Evolutionary conservation across 2,329 filamentous ascomycete species (phyloP).

Genomic region (Botrytis sinoallii): DNA sequence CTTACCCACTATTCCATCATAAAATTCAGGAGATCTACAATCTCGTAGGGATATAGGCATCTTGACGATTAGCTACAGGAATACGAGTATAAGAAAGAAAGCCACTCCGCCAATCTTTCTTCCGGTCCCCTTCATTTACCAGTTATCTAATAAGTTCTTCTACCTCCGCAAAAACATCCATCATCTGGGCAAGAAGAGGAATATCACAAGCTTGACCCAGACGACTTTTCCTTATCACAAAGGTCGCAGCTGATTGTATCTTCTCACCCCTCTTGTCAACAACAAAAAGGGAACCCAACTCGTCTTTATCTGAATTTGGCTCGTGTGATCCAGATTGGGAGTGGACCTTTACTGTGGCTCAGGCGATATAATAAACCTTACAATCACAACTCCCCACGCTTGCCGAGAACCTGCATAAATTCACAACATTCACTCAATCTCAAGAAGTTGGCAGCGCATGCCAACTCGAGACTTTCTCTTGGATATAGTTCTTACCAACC

Average conservation of each 20-base stretch:
- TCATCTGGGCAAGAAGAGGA: constrained; percentile 1
- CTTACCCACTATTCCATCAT: constrained; percentile 9
- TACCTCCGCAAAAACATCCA: background rate
- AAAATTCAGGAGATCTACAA: background rate
- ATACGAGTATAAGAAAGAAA: background rate
- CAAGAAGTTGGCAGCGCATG: constrained; percentile 11
- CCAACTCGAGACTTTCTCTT: constrained; percentile 16
- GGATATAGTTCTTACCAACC: constrained; percentile 4
- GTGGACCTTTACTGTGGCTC: constrained; percentile 21
- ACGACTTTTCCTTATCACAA: constrained; percentile 29
- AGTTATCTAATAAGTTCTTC: background rate
- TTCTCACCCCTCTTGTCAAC: background rate
- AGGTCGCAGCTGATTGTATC: constrained; percentile 27
- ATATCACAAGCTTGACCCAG: constrained; percentile 19
- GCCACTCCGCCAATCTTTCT: background rate
- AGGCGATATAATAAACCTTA: constrained; percentile 16
- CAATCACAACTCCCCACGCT: constrained; percentile 30
- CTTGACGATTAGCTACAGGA: background rate
- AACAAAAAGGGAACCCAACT: constrained; percentile 9
- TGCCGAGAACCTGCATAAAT: constrained; percentile 30
- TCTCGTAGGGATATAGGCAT: background rate
- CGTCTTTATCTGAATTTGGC: constrained; percentile 25
- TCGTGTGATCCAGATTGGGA: constrained; percentile 26
- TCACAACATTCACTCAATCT: constrained; percentile 25
- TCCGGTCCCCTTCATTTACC: background rate